Conservation (phyloP, 495 filamentous ascomycete species). For the Rostrohypoxylon terebratum region DNA sequence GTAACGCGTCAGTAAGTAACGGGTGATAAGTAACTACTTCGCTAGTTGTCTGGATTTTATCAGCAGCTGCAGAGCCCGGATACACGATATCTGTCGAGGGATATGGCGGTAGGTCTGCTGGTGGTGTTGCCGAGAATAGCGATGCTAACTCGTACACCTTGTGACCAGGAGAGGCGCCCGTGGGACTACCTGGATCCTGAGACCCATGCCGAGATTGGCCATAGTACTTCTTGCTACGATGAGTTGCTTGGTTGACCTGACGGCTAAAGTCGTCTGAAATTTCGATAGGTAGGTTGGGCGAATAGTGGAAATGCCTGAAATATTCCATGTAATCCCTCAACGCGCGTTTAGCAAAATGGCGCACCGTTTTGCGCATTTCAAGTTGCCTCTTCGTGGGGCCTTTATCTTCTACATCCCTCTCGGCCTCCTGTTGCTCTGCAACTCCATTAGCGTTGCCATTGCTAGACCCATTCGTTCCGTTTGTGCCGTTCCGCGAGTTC, state of each 20-base stretch:
- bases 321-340: conserved; percentile 76
- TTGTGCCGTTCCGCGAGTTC: conserved; percentile 25
- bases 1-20: conserved; percentile 78
- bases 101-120: conserved; percentile 67
- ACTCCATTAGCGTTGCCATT: conserved; percentile 33
- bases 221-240: conserved; percentile 55
- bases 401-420: conserved; percentile 51
- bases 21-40: conserved; percentile 84
- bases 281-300: conserved; percentile 72
- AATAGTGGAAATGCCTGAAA: conserved; percentile 79
- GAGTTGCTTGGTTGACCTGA: conserved; percentile 69
- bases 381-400: conserved; percentile 60
- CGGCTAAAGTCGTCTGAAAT: conserved; percentile 74
- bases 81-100: conserved; percentile 58
- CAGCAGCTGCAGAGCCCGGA: conserved; percentile 35
- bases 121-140: conserved; percentile 68
- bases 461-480: conserved; percentile 18
- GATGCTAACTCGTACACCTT: conserved; percentile 62
- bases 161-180: conserved; percentile 42
- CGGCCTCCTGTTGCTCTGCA: conserved; percentile 19
- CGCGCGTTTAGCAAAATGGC: conserved; percentile 77
- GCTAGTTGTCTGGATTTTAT: conserved; percentile 55
- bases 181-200: conserved; percentile 47
- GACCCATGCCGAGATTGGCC: conserved; percentile 41
- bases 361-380: conserved; percentile 73